Evolutionary conservation across 495 filamentous ascomycete genomes (phyloP).

Genomic region (Jackrogersella minutella): DNA sequence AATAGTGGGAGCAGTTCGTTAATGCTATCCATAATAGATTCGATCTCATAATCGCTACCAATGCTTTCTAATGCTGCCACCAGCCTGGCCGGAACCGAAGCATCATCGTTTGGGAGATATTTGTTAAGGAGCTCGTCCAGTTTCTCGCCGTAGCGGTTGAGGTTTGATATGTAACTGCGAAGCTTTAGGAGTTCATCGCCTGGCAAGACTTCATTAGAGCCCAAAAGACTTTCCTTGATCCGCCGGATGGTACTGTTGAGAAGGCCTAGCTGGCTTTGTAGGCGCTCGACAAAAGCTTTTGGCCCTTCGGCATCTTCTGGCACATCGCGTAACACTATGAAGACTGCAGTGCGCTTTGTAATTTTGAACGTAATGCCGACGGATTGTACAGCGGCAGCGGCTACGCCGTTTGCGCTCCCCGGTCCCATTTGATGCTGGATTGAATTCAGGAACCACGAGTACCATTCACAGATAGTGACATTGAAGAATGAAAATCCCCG

Average conservation of each 20-base stretch:
- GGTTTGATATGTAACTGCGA: conserved; percentile 1
- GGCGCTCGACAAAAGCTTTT: conserved; percentile 2
- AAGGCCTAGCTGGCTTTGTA: conserved; percentile 8
- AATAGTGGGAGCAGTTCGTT: conserved; percentile 2
- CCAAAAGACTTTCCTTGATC: neutral
- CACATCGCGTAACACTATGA: neutral
- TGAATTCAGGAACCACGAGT: neutral
- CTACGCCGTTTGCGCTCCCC: neutral
- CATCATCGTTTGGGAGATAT: neutral
- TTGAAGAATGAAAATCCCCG: neutral
- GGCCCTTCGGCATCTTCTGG: neutral
- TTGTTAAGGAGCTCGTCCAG: neutral
- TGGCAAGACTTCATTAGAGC: neutral
- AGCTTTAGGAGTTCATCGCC: neutral
- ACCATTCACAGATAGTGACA: neutral
- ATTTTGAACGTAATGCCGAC: conserved; percentile 2
- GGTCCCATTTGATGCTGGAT: neutral
- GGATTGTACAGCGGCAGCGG: conserved; percentile 1
- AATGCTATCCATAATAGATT: neutral
- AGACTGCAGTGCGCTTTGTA: neutral
- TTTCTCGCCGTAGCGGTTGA: neutral
- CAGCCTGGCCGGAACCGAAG: neutral
- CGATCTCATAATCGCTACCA: neutral
- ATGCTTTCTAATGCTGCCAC: conserved; percentile 1
- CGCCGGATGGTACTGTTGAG: neutral